Evolutionary conservation across 192 early-diverging fungal genomes (phyloP).

Genomic region (Allomyces arbusculus): DNA sequence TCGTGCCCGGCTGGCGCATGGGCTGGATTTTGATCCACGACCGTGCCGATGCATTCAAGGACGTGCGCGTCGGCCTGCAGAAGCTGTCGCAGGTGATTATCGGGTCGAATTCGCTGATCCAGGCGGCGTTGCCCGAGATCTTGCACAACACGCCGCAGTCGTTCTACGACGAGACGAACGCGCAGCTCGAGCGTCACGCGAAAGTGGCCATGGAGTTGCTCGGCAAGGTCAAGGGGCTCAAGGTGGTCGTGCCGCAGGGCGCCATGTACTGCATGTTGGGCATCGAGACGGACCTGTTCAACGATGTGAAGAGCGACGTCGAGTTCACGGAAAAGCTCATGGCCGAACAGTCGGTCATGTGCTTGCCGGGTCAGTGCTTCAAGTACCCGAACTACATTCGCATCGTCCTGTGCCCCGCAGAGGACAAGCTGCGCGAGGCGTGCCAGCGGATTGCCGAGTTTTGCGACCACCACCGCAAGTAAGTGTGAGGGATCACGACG

Average conservation of each 20-base stretch:
- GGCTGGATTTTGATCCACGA: slow-evolving; percentile 79
- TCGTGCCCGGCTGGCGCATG: slow-evolving; percentile 80
- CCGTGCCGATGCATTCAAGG: slow-evolving; percentile 14
- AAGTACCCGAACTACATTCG: slow-evolving; percentile 57
- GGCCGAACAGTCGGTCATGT: slow-evolving; percentile 63
- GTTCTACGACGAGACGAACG: slow-evolving; percentile 48
- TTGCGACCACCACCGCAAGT: slow-evolving; percentile 38
- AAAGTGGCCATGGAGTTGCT: slow-evolving; percentile 37
- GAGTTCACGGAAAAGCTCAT: slow-evolving; percentile 63
- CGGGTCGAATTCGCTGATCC: slow-evolving; percentile 58
- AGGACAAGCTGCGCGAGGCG: slow-evolving; percentile 48
- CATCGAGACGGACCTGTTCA: slow-evolving; percentile 43
- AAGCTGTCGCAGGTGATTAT: slow-evolving; percentile 56
- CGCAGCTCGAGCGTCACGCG: slow-evolving; percentile 48
- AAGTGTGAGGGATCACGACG: too few relatives aligned
- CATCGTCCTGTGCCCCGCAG: slow-evolving; percentile 61
- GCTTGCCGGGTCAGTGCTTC: slow-evolving; percentile 71
- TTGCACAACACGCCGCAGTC: slow-evolving; percentile 41
- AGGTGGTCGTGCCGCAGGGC: slow-evolving; percentile 64
- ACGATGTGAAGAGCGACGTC: slow-evolving; percentile 50
- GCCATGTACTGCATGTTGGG: slow-evolving; percentile 87
- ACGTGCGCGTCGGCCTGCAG: slow-evolving; percentile 50
- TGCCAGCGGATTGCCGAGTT: slow-evolving; percentile 57
- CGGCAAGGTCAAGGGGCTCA: slow-evolving; percentile 43
- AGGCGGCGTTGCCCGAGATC: slow-evolving; percentile 59